Evolutionary conservation across 1,139 yeast species (phyloP).

Genomic region (Suhomyces ambrosiae): DNA sequence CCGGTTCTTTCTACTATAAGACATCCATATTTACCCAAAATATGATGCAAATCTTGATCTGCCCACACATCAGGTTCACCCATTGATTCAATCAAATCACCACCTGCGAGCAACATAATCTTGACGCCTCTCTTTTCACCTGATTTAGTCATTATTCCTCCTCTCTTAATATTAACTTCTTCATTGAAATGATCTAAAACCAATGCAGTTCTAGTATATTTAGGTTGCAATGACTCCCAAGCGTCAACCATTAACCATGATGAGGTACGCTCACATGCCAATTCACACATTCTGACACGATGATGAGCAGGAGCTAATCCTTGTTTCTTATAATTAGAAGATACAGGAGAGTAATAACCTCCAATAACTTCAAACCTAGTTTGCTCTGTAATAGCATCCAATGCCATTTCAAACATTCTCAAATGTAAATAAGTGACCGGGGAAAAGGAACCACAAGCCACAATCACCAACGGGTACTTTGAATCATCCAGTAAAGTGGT

Average conservation of each 20-base stretch:
- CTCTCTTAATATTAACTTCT: constrained; percentile 86
- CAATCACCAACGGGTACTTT: constrained; percentile 87
- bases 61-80: constrained; percentile 99
- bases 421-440: constrained; percentile 93
- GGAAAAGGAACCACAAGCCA: constrained; percentile 96
- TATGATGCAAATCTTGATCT: constrained; percentile 91
- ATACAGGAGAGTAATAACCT: constrained; percentile 96
- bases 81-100: constrained; percentile 96
- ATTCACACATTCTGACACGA: constrained; percentile 95
- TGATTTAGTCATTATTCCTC: constrained; percentile 75
- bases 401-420: constrained; percentile 98
- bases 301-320: constrained; percentile 89
- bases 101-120: constrained; percentile 96
- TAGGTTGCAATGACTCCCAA: constrained; percentile 94
- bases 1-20: constrained; percentile 96
- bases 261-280: constrained; percentile 95
- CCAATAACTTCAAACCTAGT: constrained; percentile 95
- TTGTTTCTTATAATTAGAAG: constrained; percentile 89
- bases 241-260: constrained; percentile 99
- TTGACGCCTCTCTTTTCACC: constrained; percentile 86
- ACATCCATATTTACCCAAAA: constrained; percentile 93
- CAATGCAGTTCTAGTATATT: constrained; percentile 90
- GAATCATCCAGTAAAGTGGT: constrained; percentile 69
- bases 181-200: constrained; percentile 96
- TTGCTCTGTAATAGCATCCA: constrained; percentile 90